Evolutionary conservation across 106 monocot genomes (phyloP), one percentile per base, ranked within the genome.

Genomic region (Dendrobium chrysotoxum): DNA sequence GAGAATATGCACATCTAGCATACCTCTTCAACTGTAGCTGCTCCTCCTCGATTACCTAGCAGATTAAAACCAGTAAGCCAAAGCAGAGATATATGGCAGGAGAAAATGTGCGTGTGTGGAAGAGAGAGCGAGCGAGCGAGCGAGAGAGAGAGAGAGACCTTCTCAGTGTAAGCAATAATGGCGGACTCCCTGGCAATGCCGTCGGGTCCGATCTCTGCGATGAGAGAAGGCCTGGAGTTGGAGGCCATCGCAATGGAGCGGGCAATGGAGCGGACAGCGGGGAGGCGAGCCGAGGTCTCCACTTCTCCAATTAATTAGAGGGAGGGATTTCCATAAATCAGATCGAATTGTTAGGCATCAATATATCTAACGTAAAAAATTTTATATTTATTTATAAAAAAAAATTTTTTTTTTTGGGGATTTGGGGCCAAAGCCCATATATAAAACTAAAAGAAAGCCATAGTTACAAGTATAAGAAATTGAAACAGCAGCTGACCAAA

Each of bases 1-100:
- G 6, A 71, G 47, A 12, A 10, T 2, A 64, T 44, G 23, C 75
- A 75, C 81, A 75, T 81, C 61, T 26, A 35, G 46, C 77, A 28
- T 79, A 83, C 83, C 83, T 78, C 53, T 79, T 83, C 78, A 83
- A 57, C 78, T 83, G 83, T 20, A 83, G 83, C 57, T 83, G 83
- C 83, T 83, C 83, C 23, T 78, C 83, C 40, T 78, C 83, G 55
- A 83, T 78, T 72, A 72, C 72, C 83, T 83, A 44, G 5, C 9
- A 35, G 25, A 42, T 77, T 4, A 31, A 71, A 54, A 26, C 21
- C n/a, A 17, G 40, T 71, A 17, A 45, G 44, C 20, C 76, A 83
- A 71, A 12, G 68, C 28, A 40, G 66, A 47, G 17, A 76, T 10
- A 76, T 4, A 75, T 28, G 41, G 44, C 35, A 3, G 35, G 35